These are phyloP conservation scores for Fusarium torreyae DNA, from an alignment of 2,329 filamentous ascomycete species.

Conservation along the genomic window DNA sequence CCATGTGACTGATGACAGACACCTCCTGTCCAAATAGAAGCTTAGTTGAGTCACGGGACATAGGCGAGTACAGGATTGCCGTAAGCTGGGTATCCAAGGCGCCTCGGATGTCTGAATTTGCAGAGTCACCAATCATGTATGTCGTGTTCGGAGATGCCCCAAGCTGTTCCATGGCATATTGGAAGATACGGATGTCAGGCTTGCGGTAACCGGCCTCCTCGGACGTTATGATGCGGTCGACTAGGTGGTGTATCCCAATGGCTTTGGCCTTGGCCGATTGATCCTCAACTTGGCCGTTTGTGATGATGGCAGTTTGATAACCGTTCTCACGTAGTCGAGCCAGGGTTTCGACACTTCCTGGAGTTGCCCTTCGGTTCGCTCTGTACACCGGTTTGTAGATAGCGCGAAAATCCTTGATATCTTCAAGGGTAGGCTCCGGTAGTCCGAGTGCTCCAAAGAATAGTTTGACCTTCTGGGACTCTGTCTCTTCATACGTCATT, in stretches of 20 bases:
- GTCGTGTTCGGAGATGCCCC: no score
- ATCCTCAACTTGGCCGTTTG: constrained; percentile 6
- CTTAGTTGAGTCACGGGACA: no score
- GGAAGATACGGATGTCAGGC: constrained; percentile 10
- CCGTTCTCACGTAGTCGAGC: neutral
- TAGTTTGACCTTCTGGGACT: neutral
- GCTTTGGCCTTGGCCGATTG: constrained; percentile 14
- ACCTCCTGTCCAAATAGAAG: no score
- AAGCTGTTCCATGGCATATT: neutral
- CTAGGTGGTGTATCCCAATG: constrained; percentile 6
- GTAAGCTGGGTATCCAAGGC: no score
- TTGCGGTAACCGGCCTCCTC: constrained; percentile 20
- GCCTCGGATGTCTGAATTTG: no score
- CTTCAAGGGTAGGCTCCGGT: neutral
- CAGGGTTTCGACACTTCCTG: constrained; percentile 5
- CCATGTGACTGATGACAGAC: no score
- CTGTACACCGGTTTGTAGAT: constrained; percentile 18
- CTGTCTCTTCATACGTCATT: neutral
- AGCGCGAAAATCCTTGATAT: constrained; percentile 3
- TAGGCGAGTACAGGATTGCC: no score
- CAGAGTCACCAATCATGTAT: no score
- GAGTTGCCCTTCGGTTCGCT: neutral
- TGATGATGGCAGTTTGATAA: constrained; percentile 9
- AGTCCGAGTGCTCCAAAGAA: neutral
- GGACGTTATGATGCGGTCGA: constrained; percentile 15